Conservation (phyloP, 1,139 yeast genomes). For the Scheffersomyces segobiensis region DNA sequence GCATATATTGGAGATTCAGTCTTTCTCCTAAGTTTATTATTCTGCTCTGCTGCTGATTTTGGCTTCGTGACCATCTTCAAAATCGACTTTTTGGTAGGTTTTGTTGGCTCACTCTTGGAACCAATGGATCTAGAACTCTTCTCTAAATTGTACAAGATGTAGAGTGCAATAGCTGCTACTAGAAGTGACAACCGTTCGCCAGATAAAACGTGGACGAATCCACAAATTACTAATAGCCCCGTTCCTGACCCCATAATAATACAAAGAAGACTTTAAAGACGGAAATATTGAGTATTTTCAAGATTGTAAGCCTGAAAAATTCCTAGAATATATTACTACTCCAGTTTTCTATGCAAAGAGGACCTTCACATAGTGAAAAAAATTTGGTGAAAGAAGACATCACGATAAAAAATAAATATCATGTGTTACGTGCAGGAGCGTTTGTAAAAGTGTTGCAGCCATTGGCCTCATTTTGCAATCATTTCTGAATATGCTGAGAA, state of each 20-base stretch:
- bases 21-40: background rate
- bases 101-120: background rate
- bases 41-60: background rate
- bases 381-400: background rate
- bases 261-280: background rate
- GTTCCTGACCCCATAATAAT: slow-evolving; percentile 9
- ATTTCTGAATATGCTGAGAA: background rate
- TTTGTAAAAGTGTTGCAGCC: background rate
- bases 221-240: slow-evolving; percentile 18
- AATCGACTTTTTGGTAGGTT: slow-evolving; percentile 1
- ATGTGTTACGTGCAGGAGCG: background rate
- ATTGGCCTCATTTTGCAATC: background rate
- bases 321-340: background rate
- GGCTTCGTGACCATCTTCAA: background rate
- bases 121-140: background rate
- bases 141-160: slow-evolving; percentile 6
- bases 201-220: slow-evolving; percentile 18
- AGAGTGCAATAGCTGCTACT: slow-evolving; percentile 14
- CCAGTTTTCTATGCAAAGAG: background rate
- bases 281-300: background rate
- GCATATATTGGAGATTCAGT: slow-evolving; percentile 40
- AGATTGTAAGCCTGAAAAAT: background rate
- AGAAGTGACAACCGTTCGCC: slow-evolving; percentile 29
- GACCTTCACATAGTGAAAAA: background rate
- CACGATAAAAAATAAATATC: background rate